These are phyloP conservation scores for Discostella stelligeroides DNA, from an alignment of 108 stramenopile species.

Conservation along the genomic window DNA sequence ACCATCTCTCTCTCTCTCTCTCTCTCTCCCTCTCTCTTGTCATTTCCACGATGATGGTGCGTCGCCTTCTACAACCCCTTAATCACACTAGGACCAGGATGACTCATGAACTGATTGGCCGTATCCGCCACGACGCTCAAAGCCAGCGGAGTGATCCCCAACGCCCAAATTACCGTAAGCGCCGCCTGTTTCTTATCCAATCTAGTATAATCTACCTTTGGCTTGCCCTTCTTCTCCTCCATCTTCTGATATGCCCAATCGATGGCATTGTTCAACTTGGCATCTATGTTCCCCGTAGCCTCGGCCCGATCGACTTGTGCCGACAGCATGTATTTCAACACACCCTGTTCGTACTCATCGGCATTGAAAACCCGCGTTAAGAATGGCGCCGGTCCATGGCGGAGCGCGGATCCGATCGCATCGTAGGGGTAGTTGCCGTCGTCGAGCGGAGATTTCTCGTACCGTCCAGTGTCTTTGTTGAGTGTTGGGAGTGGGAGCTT, in stretches of 20 bases:
- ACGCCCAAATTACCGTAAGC: slow-evolving; percentile 49
- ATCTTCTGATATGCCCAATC: slow-evolving; percentile 77
- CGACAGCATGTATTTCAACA: slow-evolving; percentile 59
- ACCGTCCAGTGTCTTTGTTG: slow-evolving; percentile 44
- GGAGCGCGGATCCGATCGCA: slow-evolving; percentile 55
- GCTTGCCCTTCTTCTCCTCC: slow-evolving; percentile 56
- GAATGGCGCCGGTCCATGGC: slow-evolving; percentile 60
- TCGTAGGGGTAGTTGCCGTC: slow-evolving; percentile 60
- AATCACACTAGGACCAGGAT: slow-evolving; percentile 41
- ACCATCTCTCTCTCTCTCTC: too few species aligned
- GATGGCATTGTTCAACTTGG: slow-evolving; percentile 59
- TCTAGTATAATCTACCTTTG: slow-evolving; percentile 57
- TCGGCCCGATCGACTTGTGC: slow-evolving; percentile 41
- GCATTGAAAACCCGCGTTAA: slow-evolving; percentile 49
- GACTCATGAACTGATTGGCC: slow-evolving; percentile 37
- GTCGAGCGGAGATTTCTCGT: slow-evolving; percentile 40
- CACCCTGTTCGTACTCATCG: slow-evolving; percentile 61
- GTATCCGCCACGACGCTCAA: slow-evolving; percentile 40
- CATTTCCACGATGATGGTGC: too few species aligned
- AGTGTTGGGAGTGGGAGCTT: slow-evolving; percentile 48
- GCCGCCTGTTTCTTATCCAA: slow-evolving; percentile 52
- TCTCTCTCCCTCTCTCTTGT: not conserved
- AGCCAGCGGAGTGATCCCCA: slow-evolving; percentile 48
- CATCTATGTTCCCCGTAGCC: slow-evolving; percentile 66
- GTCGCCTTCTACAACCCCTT: slow-evolving; percentile 27